These are phyloP conservation scores for Heterobasidion occidentale DNA, from an alignment of 1,284 basidiomycete species.

Conservation along the genomic window DNA sequence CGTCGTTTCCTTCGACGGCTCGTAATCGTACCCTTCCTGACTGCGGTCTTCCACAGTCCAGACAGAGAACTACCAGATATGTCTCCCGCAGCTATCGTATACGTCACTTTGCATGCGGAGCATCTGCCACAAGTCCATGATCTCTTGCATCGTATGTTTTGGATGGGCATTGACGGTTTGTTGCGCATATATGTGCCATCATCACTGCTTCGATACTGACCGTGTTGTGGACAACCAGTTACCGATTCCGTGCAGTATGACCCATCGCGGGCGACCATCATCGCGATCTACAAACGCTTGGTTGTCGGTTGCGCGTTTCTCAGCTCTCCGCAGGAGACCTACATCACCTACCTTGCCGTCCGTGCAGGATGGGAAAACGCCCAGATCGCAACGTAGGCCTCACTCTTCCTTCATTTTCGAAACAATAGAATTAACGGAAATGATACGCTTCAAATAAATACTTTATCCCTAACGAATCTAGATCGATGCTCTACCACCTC, in stretches of 20 bases:
- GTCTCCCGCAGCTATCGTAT: conserved; percentile 45
- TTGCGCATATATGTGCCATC: neutral
- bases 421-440: neutral
- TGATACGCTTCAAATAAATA: neutral
- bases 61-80: conserved; percentile 37
- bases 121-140: conserved; percentile 68
- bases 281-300: conserved; percentile 61
- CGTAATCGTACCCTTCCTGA: neutral
- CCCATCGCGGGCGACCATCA: conserved; percentile 62
- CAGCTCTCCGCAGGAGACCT: conserved; percentile 71
- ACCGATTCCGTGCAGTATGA: conserved; percentile 57
- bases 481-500: conserved; percentile 70
- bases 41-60: conserved; percentile 34
- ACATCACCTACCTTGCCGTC: conserved; percentile 73
- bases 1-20: conserved; percentile 14
- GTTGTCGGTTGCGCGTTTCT: conserved; percentile 71
- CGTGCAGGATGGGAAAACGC: conserved; percentile 71
- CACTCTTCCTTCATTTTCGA: neutral
- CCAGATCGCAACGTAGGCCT: conserved; percentile 61
- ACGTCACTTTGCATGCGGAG: conserved; percentile 46
- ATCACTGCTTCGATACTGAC: neutral
- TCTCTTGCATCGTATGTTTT: conserved; percentile 56
- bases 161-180: conserved; percentile 67
- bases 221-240: conserved; percentile 31
- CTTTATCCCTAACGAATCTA: conserved; percentile 19